Conservation (phyloP, 169 alveolate genomes). For the Miamiensis avidus region DNA sequence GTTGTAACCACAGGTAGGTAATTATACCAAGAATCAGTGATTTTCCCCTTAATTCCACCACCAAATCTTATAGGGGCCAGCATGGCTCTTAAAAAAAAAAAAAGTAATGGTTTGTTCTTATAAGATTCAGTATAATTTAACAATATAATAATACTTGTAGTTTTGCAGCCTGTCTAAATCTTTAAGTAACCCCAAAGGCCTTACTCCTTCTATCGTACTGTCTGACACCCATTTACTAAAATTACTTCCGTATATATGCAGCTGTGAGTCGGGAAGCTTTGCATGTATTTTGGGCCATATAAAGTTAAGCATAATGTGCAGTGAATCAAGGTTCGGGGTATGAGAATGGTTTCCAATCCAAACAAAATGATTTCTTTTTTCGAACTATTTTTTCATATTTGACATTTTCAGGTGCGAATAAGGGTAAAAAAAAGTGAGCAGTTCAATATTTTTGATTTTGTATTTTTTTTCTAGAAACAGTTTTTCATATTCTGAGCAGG, state of each 20-base stretch:
- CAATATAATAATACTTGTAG: slow-evolving; percentile 1
- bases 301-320: slow-evolving; percentile 11
- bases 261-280: slow-evolving; percentile 30
- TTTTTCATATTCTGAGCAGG: slow-evolving; percentile 27
- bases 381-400: neutral
- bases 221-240: slow-evolving; percentile 11
- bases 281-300: slow-evolving; percentile 41
- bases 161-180: slow-evolving; percentile 24
- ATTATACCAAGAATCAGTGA: slow-evolving; percentile 43
- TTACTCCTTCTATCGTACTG: slow-evolving; percentile 9
- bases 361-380: slow-evolving; percentile 39
- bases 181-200: slow-evolving; percentile 28
- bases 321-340: slow-evolving; percentile 33
- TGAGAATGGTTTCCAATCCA: slow-evolving; percentile 47
- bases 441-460: slow-evolving; percentile 1
- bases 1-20: slow-evolving; percentile 44
- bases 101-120: neutral
- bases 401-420: neutral
- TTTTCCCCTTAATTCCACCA: slow-evolving; percentile 48
- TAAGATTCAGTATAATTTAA: neutral
- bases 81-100: slow-evolving; percentile 17
- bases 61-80: slow-evolving; percentile 49
- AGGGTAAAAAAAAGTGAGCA: slow-evolving; percentile 19
- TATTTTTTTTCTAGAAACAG: neutral
- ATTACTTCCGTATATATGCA: slow-evolving; percentile 45